Evolutionary conservation across 257 asterid genomes (phyloP).

Genomic region (Solanum chaucha): DNA sequence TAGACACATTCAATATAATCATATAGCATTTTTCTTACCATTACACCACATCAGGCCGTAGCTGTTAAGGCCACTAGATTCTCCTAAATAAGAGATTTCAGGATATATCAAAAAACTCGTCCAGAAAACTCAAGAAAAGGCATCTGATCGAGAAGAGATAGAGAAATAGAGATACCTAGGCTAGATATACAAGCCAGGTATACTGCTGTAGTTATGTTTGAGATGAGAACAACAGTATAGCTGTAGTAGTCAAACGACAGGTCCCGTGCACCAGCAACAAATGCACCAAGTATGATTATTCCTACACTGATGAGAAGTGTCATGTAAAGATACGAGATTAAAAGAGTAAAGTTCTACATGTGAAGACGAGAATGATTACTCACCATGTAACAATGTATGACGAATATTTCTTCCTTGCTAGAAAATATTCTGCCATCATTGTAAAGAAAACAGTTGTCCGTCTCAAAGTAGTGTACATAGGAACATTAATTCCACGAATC

Average conservation of each 20-base stretch:
- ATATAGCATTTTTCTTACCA: background rate
- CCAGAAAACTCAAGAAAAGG: background rate
- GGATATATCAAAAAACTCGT: background rate
- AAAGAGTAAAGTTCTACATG: background rate
- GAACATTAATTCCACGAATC: slow-evolving; percentile 10
- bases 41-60: slow-evolving; percentile 14
- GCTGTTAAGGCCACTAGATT: slow-evolving; percentile 9
- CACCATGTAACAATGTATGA: slow-evolving; percentile 6
- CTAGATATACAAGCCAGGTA: slow-evolving; percentile 12
- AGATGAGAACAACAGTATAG: slow-evolving; percentile 4
- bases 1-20: background rate
- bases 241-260: slow-evolving; percentile 7
- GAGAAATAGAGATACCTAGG: background rate
- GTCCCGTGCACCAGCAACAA: slow-evolving; percentile 18
- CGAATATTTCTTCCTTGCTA: background rate
- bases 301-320: slow-evolving; percentile 11
- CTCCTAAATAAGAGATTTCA: background rate
- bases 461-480: slow-evolving; percentile 15
- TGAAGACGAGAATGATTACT: background rate
- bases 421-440: slow-evolving; percentile 11
- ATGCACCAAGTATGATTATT: slow-evolving; percentile 11
- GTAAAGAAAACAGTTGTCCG: slow-evolving; percentile 14
- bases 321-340: background rate
- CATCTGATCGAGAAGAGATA: background rate
- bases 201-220: slow-evolving; percentile 15